These are phyloP conservation scores for Stramenopiles sp. DNA, from an alignment of 352 stramenopile species.

Conservation along the genomic window DNA sequence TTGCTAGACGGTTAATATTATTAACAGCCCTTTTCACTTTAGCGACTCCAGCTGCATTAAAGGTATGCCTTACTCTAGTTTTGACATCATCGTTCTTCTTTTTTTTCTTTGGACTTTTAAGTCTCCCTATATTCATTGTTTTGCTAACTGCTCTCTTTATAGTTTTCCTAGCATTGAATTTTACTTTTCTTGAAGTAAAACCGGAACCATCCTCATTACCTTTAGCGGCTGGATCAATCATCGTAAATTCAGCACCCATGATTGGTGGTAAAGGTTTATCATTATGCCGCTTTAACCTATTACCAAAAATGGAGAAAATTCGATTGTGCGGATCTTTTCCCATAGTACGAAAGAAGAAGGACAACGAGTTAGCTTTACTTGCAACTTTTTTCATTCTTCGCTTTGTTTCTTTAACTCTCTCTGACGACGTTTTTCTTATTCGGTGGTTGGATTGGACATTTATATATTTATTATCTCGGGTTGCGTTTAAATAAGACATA, in stretches of 20 bases:
- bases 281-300: neutral
- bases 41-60: neutral
- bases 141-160: neutral
- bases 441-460: neutral
- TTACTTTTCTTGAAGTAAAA: neutral
- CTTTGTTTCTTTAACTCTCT: neutral
- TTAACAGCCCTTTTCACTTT: neutral
- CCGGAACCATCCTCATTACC: neutral
- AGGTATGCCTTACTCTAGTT: neutral
- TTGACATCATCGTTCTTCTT: neutral
- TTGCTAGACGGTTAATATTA: neutral
- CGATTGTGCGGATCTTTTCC: neutral
- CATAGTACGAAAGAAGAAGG: neutral
- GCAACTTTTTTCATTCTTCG: neutral
- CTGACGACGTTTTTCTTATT: neutral
- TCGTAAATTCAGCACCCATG: neutral
- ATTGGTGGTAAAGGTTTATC: neutral
- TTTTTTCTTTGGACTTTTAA: neutral
- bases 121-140: too few relatives aligned
- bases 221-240: neutral
- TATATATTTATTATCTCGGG: too few relatives aligned
- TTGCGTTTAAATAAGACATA: too few relatives aligned
- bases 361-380: neutral
- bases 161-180: neutral
- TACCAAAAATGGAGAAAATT: neutral